Evolutionary conservation across 2,329 filamentous ascomycete genomes (phyloP).

Genomic region (Orbilia ellipsospora): DNA sequence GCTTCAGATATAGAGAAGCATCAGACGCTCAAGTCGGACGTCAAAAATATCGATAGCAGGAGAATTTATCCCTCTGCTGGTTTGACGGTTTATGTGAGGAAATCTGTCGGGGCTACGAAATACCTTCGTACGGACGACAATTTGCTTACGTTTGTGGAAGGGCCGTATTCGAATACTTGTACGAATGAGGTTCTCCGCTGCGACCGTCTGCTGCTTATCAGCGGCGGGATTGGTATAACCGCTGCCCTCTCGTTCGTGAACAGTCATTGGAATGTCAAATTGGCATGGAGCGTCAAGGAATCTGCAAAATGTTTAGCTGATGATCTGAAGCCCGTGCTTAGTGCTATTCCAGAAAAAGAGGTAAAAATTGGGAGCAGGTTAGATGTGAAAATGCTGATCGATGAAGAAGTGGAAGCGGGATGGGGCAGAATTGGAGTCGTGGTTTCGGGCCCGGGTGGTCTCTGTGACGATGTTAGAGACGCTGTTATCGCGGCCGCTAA

Average conservation of each 20-base stretch:
- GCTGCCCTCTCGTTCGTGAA: slow-evolving; percentile 62
- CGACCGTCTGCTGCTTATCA: slow-evolving; percentile 64
- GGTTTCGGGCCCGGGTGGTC: slow-evolving; percentile 63
- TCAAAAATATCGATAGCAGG: background rate
- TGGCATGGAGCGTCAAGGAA: slow-evolving; percentile 62
- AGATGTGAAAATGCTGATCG: slow-evolving; percentile 60
- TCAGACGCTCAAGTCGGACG: background rate
- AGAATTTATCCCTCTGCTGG: background rate
- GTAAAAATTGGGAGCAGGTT: slow-evolving; percentile 62
- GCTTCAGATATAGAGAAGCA: slow-evolving; percentile 21
- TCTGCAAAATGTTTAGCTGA: slow-evolving; percentile 59
- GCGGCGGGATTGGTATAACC: slow-evolving; percentile 67
- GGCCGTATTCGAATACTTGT: slow-evolving; percentile 62
- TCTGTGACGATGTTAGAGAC: slow-evolving; percentile 64
- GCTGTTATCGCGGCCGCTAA: slow-evolving; percentile 57
- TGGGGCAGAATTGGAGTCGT: slow-evolving; percentile 62
- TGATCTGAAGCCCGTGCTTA: slow-evolving; percentile 60
- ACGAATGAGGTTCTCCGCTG: slow-evolving; percentile 59
- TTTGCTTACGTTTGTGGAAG: slow-evolving; percentile 63
- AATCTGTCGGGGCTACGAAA: slow-evolving; percentile 62
- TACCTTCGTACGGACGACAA: slow-evolving; percentile 57
- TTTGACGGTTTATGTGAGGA: slow-evolving; percentile 62
- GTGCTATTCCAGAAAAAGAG: slow-evolving; percentile 61
- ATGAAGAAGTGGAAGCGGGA: slow-evolving; percentile 60
- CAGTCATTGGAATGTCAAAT: slow-evolving; percentile 61